phyloP scores from a whole-genome alignment of 768 basidiomycete genomes.

The Boletus tomentosulus region DNA sequence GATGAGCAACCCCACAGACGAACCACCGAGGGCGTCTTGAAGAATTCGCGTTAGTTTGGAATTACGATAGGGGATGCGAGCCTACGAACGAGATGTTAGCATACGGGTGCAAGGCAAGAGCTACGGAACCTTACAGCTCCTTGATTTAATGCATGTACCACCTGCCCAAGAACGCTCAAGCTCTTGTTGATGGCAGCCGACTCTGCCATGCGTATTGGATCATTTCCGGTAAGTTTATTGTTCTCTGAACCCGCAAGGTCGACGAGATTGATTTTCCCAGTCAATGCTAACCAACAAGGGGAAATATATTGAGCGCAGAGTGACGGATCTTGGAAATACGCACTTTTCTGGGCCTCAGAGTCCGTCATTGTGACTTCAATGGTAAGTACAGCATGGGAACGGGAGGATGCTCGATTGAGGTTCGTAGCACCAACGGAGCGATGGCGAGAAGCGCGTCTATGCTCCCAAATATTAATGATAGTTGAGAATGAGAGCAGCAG shows the following conservation, averaged over 20 bases:
- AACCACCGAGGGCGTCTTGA: slow-evolving; percentile 86
- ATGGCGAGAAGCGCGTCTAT: slow-evolving; percentile 66
- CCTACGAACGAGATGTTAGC: slow-evolving; percentile 34
- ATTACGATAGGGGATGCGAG: slow-evolving; percentile 85
- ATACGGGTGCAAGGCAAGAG: neutral
- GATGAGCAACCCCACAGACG: slow-evolving; percentile 73
- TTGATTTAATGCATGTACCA: slow-evolving; percentile 79
- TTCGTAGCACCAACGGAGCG: slow-evolving; percentile 86
- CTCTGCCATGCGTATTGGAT: slow-evolving; percentile 83
- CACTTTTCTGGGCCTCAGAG: slow-evolving; percentile 50
- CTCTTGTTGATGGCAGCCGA: slow-evolving; percentile 89
- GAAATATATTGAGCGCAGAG: neutral
- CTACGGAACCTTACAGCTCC: slow-evolving; percentile 45
- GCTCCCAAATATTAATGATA: neutral
- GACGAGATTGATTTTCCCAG: slow-evolving; percentile 80
- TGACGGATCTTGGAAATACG: slow-evolving; percentile 12
- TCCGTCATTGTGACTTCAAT: slow-evolving; percentile 62
- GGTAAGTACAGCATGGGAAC: slow-evolving; percentile 84
- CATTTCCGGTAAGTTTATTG: slow-evolving; percentile 88
- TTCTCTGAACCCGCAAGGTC: slow-evolving; percentile 92
- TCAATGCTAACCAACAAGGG: slow-evolving; percentile 41
- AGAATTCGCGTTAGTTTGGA: slow-evolving; percentile 85
- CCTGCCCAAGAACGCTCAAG: slow-evolving; percentile 80
- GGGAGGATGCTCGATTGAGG: slow-evolving; percentile 79
- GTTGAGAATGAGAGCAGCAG: neutral